Base-by-base conservation (phyloP, 345 rosid species). In the Carallia brachiata region DNA sequence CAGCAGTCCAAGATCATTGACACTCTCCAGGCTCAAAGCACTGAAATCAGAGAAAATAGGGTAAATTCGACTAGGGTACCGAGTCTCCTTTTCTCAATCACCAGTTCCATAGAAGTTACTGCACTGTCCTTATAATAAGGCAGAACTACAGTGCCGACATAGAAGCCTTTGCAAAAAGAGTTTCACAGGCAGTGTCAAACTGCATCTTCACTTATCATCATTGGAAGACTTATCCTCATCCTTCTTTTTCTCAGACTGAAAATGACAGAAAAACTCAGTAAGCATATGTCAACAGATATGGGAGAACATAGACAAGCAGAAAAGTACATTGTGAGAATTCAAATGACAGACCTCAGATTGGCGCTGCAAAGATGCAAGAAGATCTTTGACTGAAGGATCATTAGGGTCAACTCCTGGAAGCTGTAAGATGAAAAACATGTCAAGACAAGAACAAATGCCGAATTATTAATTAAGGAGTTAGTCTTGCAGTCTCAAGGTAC, bases 371-470 rank as follows among this genome's bases (percentile, higher is more conserved):
- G 94, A 89, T 12, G 88, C 92, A 61, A 90, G 87, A 76, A 90
- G 78, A 55, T 84, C 92, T 73, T 84, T 84, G 40, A 90, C 90
- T 17, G 87, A 79, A 67, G 97, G 94, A 76, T 90, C 97, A 70
- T 90, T 86, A 36, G 92, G 88, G 77, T 90, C 92, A 76, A 90
- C 92, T 68, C 97, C 94, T 56, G 94, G 97, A 81, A 90, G 94
- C 97, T 90, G 87, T 40, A 44, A 36, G 72, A 69, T 56, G 31
- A 54, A 59, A 39, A 58, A 73, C 15, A 40, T 53, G 44, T 63
- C 52, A 55, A 52, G 23, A 37, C 16, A 28, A 1, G 19, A 62
- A 62, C 16, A 54, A 0, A 31, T 7, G 3, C 36, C 5, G 39
- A 32, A 19, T 39, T 27, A 16, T 47, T 16, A 16, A 52, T 7